A percentile compares a stretch with the other conserved stretches of the same genome.
Conservation (phyloP, 1,284 basidiomycete species). For the Sanghuangporus baumii region DNA sequence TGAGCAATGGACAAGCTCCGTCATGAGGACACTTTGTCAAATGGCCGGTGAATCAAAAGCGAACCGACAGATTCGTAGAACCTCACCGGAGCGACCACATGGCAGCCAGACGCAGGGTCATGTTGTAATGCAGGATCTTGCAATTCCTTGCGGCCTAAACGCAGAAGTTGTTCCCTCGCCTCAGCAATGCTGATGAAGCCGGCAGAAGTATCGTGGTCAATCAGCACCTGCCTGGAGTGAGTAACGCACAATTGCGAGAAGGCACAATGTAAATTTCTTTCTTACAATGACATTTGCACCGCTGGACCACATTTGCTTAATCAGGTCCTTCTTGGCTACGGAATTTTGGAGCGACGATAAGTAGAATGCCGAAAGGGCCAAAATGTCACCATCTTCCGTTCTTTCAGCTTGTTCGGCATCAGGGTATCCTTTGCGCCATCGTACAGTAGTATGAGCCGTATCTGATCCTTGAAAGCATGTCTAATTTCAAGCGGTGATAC, state of each 20-base stretch:
- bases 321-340: conserved; percentile 57
- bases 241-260: conserved; percentile 2
- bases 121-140: conserved; percentile 38
- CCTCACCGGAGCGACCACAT: conserved; percentile 80
- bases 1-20: conserved; percentile 70
- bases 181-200: conserved; percentile 84
- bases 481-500: background rate
- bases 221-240: conserved; percentile 55
- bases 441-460: conserved; percentile 35
- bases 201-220: conserved; percentile 75
- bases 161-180: conserved; percentile 76
- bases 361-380: conserved; percentile 85
- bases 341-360: conserved; percentile 67
- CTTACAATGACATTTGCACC: conserved; percentile 76
- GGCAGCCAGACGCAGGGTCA: conserved; percentile 47
- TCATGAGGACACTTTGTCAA: conserved; percentile 84
- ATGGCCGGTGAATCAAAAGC: conserved; percentile 16
- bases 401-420: conserved; percentile 38
- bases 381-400: conserved; percentile 40
- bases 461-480: conserved; percentile 38
- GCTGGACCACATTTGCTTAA: conserved; percentile 87
- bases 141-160: conserved; percentile 55
- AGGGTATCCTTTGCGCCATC: conserved; percentile 54
- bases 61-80: conserved; percentile 20
- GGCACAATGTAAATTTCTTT: conserved; percentile 10